Evolutionary conservation across 2,329 filamentous ascomycete species (phyloP), one percentile per base, ranked within the genome.

Genomic region (Ceratocystis papillata): DNA sequence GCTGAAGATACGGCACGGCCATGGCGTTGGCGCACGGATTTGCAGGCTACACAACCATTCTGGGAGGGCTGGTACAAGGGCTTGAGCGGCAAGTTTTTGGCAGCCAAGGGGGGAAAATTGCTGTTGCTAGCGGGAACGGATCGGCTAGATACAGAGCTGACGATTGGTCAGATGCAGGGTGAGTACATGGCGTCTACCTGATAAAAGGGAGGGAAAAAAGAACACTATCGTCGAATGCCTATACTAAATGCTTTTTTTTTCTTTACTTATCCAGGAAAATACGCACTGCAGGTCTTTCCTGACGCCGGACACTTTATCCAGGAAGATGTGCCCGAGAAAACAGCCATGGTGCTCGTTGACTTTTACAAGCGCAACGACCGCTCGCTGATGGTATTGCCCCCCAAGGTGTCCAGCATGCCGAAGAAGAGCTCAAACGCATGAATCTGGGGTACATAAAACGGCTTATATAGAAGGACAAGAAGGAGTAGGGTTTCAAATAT

Each of bases 161-260:
- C 90, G 75, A 96, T 96, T 74, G 92, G 92, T 17, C 92, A 96
- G 76, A 96, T 96, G 92, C 92, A 96, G 79, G 92, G 90, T 88
- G 77, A 71, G 75, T 66, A 12, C 15, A 30, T 61, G 28, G 0
- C 17, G 53, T 46, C 10, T 17, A 2, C 10, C 7, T 17, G 33
- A 30, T 59, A 15, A 33, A 57, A 44, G 15, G 57, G 10, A 17
- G 48, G 5, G 10, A 25, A 5, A 53, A 20, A 8, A 53, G 7
- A 37, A 12, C 62, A 1, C 22, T 12, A 7, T 57, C 37, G 3
- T 20, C 17, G 6, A 6, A 30, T 15, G 4, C 12, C 28, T 37
- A 22, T 20, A 33, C 55, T 61, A 55, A 62, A 28, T 61, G 8
- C 7, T 28, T 5, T 28, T 28, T 37, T 44, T 22, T 45, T 22